These are phyloP conservation scores for Lipomyces spencermartinsiae DNA, from an alignment of 805 yeast genomes.

Conservation along the genomic window DNA sequence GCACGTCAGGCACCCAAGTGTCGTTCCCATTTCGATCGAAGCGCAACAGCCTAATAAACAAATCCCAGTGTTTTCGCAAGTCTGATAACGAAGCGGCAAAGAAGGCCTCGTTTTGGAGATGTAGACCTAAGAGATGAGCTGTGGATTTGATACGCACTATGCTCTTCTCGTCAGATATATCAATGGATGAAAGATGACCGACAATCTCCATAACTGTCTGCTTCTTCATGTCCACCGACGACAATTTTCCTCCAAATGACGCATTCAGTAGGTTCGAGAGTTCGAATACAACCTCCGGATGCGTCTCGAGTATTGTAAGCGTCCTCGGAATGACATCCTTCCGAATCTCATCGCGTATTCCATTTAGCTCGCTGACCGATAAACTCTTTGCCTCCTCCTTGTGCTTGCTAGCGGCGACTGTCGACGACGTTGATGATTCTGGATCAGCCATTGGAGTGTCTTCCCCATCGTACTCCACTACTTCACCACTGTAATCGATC, in stretches of 20 bases:
- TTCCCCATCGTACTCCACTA: not conserved
- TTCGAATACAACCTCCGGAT: constrained; percentile 40
- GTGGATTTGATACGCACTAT: constrained; percentile 15
- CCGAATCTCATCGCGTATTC: constrained; percentile 38
- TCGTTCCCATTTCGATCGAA: constrained; percentile 14
- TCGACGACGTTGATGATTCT: not conserved
- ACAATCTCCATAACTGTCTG: constrained; percentile 11
- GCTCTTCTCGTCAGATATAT: constrained; percentile 16
- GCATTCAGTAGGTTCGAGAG: constrained; percentile 37
- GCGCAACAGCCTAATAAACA: constrained; percentile 34
- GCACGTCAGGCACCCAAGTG: constrained; percentile 63
- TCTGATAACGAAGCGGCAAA: constrained; percentile 30
- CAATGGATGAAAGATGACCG: not conserved
- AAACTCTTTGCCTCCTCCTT: not conserved
- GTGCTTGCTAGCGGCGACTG: constrained; percentile 1
- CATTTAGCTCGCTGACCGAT: constrained; percentile 37
- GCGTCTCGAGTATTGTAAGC: constrained; percentile 34
- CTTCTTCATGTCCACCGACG: not conserved
- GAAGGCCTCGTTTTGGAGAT: constrained; percentile 38
- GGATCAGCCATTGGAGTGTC: constrained; percentile 12
- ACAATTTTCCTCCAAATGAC: constrained; percentile 21
- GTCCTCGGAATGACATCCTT: constrained; percentile 34
- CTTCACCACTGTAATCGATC: not conserved
- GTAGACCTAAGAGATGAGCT: constrained; percentile 41
- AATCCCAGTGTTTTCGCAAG: constrained; percentile 31